Evolutionary conservation across 768 basidiomycete genomes (phyloP).

Genomic region (Sarcodon aspratus): DNA sequence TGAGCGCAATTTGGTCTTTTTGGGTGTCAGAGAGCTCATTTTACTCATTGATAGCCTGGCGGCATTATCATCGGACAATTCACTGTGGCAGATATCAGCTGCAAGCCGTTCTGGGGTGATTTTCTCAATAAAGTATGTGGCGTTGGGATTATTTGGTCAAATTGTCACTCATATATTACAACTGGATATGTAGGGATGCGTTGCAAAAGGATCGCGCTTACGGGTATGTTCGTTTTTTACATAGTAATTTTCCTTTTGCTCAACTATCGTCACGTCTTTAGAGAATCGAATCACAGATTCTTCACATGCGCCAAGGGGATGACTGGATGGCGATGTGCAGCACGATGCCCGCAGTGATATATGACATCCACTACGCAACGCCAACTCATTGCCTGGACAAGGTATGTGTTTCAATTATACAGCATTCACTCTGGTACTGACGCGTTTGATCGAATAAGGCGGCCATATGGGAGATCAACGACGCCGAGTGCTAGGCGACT

Average conservation of each 20-base stretch:
- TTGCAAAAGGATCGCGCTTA: too few species aligned
- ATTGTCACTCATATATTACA: conserved; percentile 3
- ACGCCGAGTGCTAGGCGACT: background rate
- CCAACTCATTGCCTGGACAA: background rate
- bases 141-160: background rate
- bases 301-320: background rate
- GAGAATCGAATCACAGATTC: background rate
- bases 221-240: too few species aligned
- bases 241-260: background rate
- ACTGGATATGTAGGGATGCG: conserved; percentile 2
- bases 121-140: conserved; percentile 5
- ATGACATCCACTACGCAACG: background rate
- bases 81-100: conserved; percentile 5
- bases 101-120: conserved; percentile 5
- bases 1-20: background rate
- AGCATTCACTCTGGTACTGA: background rate
- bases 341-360: background rate
- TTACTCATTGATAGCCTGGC: background rate
- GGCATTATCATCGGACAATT: conserved; percentile 4
- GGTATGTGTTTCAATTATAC: background rate
- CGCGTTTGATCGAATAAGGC: conserved; percentile 5
- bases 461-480: conserved; percentile 7
- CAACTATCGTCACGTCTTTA: background rate
- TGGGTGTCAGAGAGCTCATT: background rate
- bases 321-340: background rate